A percentile compares a stretch with the other conserved stretches of the same genome.
Conservation (phyloP, 805 yeast species). For the Maudiozyma pseudohumilis region DNA sequence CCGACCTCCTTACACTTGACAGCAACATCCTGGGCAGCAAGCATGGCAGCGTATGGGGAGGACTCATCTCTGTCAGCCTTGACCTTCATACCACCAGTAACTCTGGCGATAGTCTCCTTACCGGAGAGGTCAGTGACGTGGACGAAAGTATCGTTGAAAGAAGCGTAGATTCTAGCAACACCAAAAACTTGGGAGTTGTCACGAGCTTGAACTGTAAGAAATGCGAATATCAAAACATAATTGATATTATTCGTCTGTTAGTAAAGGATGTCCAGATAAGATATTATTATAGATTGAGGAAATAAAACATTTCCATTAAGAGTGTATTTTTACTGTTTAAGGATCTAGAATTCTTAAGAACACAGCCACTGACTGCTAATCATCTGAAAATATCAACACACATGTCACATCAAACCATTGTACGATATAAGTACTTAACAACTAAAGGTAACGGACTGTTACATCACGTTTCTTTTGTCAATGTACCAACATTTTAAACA, state of each 20-base stretch:
- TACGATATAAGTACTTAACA: neutral
- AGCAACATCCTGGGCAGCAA: conserved; percentile 99
- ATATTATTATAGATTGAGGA: neutral
- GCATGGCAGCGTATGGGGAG: conserved; percentile 99
- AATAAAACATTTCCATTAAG: neutral
- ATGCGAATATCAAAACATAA: neutral
- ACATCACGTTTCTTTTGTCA: neutral
- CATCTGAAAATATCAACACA: neutral
- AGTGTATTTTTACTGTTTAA: conserved; percentile 5
- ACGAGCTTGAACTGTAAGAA: conserved; percentile 52
- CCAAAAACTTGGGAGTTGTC: conserved; percentile 99
- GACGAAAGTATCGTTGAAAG: conserved; percentile 99
- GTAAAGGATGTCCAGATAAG: neutral
- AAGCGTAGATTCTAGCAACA: conserved; percentile 99
- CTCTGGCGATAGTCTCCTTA: conserved; percentile 99
- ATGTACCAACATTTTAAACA: neutral
- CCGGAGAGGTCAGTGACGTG: conserved; percentile 99
- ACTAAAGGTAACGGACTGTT: neutral
- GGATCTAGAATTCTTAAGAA: conserved; percentile 3
- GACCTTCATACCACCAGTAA: conserved; percentile 99
- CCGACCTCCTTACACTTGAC: conserved; percentile 99
- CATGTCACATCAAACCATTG: neutral
- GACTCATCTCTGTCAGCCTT: conserved; percentile 99
- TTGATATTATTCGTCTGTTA: neutral
- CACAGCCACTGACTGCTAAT: neutral